Percentiles rank a stretch among this genome's conserved stretches.
phyloP scores from a whole-genome alignment of 73 alveolate genomes.

The Paramecium caudatum region DNA sequence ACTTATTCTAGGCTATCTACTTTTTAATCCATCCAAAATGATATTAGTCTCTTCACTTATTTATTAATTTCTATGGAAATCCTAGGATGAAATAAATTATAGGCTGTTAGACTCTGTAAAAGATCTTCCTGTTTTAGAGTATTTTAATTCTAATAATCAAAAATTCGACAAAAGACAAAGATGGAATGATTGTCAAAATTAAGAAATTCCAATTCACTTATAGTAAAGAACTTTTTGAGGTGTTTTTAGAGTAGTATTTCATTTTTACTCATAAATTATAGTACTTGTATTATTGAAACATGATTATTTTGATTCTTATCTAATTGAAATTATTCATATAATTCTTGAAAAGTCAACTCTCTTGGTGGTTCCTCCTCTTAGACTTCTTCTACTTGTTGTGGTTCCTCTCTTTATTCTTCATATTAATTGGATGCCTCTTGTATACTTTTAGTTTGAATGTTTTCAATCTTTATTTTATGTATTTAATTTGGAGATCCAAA shows the following conservation, averaged over 20 bases:
- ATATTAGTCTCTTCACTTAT: background rate
- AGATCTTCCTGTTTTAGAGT: background rate
- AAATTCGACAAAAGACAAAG: background rate
- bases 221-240: background rate
- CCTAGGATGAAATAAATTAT: background rate
- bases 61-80: slow-evolving; percentile 5
- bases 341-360: background rate
- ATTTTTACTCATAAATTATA: slow-evolving; percentile 1
- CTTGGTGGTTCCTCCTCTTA: background rate
- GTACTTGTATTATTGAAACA: background rate
- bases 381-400: background rate
- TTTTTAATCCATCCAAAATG: background rate
- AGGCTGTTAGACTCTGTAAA: background rate
- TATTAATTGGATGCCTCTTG: background rate
- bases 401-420: slow-evolving; percentile 25
- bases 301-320: background rate
- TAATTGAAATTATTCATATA: background rate
- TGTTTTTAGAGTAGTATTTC: background rate
- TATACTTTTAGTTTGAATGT: background rate
- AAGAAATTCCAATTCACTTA: background rate
- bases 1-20: background rate
- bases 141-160: background rate
- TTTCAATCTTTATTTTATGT: slow-evolving; percentile 5
- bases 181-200: background rate
- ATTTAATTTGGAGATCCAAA: slow-evolving; percentile 50